Evolutionary conservation across 768 basidiomycete species (phyloP).

Genomic region (Naganishia randhawae): DNA sequence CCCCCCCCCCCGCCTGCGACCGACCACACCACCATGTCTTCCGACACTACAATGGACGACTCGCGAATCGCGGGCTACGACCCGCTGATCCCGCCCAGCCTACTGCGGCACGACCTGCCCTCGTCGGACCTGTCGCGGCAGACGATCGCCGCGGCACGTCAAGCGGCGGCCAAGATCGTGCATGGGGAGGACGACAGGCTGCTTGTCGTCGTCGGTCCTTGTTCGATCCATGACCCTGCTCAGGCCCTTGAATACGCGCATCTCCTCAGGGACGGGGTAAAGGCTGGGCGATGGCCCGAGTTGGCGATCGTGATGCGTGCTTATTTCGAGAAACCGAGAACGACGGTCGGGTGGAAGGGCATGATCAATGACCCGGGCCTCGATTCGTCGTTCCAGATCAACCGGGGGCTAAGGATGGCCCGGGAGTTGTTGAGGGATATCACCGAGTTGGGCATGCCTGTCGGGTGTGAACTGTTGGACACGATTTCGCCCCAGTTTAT

Average conservation of each 20-base stretch:
- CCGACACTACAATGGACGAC: slow-evolving; percentile 24
- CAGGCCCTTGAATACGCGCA: slow-evolving; percentile 83
- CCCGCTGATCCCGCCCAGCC: slow-evolving; percentile 87
- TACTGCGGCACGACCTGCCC: slow-evolving; percentile 80
- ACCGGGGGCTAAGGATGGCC: slow-evolving; percentile 86
- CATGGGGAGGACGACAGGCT: slow-evolving; percentile 89
- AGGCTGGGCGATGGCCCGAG: slow-evolving; percentile 74
- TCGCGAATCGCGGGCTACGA: slow-evolving; percentile 59
- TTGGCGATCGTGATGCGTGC: slow-evolving; percentile 95
- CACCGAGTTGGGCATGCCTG: slow-evolving; percentile 82
- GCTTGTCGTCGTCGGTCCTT: slow-evolving; percentile 87
- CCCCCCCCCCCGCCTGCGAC: neutral
- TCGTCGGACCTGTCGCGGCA: slow-evolving; percentile 62
- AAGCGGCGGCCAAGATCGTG: slow-evolving; percentile 70
- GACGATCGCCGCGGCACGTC: slow-evolving; percentile 76
- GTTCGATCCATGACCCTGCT: slow-evolving; percentile 86
- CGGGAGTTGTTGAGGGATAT: slow-evolving; percentile 82
- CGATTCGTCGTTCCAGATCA: slow-evolving; percentile 87
- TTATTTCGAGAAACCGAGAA: slow-evolving; percentile 91
- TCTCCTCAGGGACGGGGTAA: slow-evolving; percentile 66
- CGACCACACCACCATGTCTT: neutral
- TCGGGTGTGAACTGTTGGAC: slow-evolving; percentile 89
- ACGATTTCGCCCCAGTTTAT: slow-evolving; percentile 54
- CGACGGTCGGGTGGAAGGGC: slow-evolving; percentile 98
- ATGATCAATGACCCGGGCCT: slow-evolving; percentile 94